Percentiles rank a stretch among this genome's conserved stretches.
These are phyloP conservation scores for Elongisporangium senticosum DNA, from an alignment of 352 stramenopile genomes.

Conservation along the genomic window DNA sequence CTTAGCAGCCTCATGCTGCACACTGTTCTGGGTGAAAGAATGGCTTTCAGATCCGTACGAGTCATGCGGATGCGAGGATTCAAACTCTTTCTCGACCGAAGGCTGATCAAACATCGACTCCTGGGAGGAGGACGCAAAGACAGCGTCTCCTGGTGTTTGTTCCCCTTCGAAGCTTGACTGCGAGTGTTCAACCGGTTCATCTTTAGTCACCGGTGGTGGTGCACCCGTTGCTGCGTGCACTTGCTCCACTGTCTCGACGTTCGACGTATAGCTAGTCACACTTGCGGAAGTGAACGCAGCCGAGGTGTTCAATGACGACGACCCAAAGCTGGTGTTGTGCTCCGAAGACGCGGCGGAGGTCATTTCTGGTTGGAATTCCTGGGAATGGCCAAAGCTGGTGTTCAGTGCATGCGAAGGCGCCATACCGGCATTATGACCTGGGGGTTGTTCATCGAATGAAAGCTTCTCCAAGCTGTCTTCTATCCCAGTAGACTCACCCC, in stretches of 20 bases:
- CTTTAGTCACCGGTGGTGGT: background rate
- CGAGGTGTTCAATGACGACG: background rate
- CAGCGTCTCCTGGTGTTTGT: background rate
- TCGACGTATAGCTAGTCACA: background rate
- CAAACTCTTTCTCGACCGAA: background rate
- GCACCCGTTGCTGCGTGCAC: background rate
- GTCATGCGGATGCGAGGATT: background rate
- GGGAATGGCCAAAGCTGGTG: background rate
- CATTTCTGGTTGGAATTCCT: background rate
- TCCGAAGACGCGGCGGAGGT: background rate
- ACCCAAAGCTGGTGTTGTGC: background rate
- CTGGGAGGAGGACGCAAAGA: background rate
- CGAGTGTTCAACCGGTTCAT: background rate
- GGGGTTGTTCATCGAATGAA: slow-evolving; percentile 15
- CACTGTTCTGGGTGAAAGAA: background rate
- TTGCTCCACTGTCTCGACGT: background rate
- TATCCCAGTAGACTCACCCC: slow-evolving; percentile 22
- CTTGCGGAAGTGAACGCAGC: background rate
- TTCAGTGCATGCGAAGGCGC: background rate
- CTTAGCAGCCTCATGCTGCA: background rate
- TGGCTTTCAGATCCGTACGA: background rate
- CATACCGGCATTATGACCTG: slow-evolving; percentile 8
- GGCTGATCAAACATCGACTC: background rate
- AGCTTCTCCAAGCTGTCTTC: slow-evolving; percentile 7
- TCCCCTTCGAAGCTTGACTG: background rate